phyloP scores from a whole-genome alignment of 257 asterid genomes.

The Striga asiatica region DNA sequence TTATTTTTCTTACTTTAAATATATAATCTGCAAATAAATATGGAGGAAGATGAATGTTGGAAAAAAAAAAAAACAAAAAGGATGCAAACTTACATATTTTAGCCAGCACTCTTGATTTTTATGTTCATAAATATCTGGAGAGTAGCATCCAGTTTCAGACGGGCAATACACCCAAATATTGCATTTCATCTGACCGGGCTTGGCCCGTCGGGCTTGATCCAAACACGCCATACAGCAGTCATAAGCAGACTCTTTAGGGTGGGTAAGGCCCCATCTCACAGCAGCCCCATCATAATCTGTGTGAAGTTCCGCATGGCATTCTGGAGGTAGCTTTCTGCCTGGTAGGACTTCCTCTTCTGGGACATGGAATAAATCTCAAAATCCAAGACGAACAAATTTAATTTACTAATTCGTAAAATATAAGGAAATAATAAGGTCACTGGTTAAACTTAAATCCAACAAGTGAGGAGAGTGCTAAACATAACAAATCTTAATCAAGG shows the following conservation, averaged over 20 bases:
- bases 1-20: not conserved
- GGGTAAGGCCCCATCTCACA: conserved; percentile 87
- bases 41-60: not conserved
- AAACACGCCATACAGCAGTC: conserved; percentile 94
- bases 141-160: conserved; percentile 65
- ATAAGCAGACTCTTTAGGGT: conserved; percentile 85
- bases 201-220: conserved; percentile 65
- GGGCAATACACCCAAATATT: conserved; percentile 95
- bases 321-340: conserved; percentile 69
- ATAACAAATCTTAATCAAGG: not conserved
- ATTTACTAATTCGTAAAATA: not conserved
- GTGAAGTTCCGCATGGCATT: conserved; percentile 70
- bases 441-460: not conserved
- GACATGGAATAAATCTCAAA: conserved; percentile 3
- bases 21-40: not conserved
- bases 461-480: not conserved
- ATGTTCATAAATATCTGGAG: conserved; percentile 86
- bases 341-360: conserved; percentile 62
- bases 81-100: conserved; percentile 51
- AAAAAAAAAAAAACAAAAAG: not conserved
- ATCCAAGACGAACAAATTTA: not conserved
- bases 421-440: not conserved
- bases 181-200: conserved; percentile 51
- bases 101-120: conserved; percentile 91
- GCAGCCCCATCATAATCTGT: conserved; percentile 86